phyloP scores from a whole-genome alignment of 2,329 filamentous ascomycete genomes.

The Fusarium chlamydosporum region DNA sequence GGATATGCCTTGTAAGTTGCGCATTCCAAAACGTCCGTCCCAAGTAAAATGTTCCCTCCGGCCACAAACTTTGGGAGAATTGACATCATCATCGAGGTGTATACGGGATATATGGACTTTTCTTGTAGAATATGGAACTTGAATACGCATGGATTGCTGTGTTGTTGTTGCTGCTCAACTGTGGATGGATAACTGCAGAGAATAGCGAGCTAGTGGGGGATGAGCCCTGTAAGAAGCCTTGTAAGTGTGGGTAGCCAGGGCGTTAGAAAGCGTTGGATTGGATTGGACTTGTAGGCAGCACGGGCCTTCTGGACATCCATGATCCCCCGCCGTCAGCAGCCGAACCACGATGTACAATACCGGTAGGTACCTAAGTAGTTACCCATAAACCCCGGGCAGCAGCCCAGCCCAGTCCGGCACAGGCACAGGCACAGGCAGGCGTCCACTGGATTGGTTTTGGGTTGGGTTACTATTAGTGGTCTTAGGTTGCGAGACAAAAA shows the following conservation, averaged over 20 bases:
- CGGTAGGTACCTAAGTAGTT: conserved; percentile 3
- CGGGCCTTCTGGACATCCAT: conserved; percentile 22
- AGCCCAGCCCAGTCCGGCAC: no score
- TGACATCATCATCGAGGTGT: conserved; percentile 15
- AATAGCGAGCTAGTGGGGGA: conserved; percentile 35
- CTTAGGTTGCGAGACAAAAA: conserved; percentile 39
- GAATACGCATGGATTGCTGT: conserved; percentile 17
- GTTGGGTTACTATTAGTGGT: conserved; percentile 13
- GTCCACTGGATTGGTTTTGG: conserved; percentile 10
- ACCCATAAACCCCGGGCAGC: conserved; percentile 7
- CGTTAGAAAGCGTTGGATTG: conserved; percentile 36
- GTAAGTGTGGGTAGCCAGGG: conserved; percentile 28
- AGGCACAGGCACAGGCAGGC: conserved; percentile 30
- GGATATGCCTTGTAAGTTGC: conserved; percentile 9
- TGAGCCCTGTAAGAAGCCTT: conserved; percentile 37
- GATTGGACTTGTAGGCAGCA: conserved; percentile 32
- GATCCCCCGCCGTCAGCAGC: conserved; percentile 22
- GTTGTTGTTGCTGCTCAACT: conserved; percentile 20
- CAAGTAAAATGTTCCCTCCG: neutral
- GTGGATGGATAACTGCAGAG: conserved; percentile 22
- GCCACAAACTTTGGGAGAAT: neutral
- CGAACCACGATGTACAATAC: conserved; percentile 4
- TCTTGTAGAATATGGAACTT: neutral
- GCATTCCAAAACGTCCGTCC: conserved; percentile 11
- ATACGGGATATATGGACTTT: conserved; percentile 4